A percentile compares a stretch with the other conserved stretches of the same genome.
Evolutionary conservation across 257 asterid genomes (phyloP).

Genomic region (Schizonepeta tenuifolia): DNA sequence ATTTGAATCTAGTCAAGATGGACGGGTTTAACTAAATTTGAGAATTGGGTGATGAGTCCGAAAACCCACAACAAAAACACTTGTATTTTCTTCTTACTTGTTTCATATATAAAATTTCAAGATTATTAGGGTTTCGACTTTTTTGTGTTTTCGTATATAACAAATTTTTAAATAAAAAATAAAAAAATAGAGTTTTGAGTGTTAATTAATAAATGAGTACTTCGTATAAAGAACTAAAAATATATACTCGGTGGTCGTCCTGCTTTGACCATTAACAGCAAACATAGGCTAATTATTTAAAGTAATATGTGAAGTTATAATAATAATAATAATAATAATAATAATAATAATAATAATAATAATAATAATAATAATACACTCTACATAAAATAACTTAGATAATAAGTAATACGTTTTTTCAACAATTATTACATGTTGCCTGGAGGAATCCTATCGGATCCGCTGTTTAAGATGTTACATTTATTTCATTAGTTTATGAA

Average conservation of each 20-base stretch:
- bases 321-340: too few species aligned
- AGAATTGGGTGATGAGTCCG: conserved; percentile 46
- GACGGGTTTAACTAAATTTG: conserved; percentile 45
- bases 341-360: too few species aligned
- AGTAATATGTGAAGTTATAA: background rate
- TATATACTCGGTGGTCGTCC: background rate
- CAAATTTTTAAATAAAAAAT: too few species aligned
- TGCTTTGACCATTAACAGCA: background rate
- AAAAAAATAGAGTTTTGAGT: background rate
- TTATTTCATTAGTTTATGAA: background rate
- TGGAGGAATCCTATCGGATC: background rate
- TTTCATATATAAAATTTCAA: background rate
- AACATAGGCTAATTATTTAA: background rate
- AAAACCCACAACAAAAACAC: conserved; percentile 17
- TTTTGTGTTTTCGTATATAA: background rate
- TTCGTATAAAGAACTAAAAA: too few species aligned
- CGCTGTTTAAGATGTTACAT: background rate
- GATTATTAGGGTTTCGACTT: background rate
- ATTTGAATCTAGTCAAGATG: conserved; percentile 45
- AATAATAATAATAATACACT: too few species aligned
- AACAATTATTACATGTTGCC: conserved; percentile 3
- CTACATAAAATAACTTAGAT: background rate
- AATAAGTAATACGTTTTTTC: background rate
- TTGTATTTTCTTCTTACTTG: background rate
- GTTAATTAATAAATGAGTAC: too few species aligned